Evolutionary conservation across 495 filamentous ascomycete species (phyloP), one percentile per base, ranked within the genome.

Genomic region (Aspergillus cristatus): DNA sequence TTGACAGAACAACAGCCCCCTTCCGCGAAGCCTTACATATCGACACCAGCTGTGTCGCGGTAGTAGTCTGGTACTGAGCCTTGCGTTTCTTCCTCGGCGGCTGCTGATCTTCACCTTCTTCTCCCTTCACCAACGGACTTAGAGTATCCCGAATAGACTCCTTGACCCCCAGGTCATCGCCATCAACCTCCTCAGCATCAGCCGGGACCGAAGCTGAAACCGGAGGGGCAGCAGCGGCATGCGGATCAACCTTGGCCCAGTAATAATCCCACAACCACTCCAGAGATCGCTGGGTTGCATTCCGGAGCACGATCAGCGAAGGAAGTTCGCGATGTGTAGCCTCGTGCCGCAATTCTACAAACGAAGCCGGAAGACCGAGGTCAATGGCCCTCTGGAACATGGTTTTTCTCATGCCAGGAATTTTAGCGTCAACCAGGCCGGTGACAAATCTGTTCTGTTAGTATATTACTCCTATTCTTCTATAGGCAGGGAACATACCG

Each of bases 241-340:
- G 13, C 26, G 26, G 30, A 28, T 58, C 57, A 6, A 55, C 38
- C 18, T 47, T 57, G 4, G 40, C 58, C 90, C 90, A 97, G 59
- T 94, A 95, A 50, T 81, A 81, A 26, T 72, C 68, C 86, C 86
- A 94, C 34, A 96, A 71, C 90, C 90, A 96, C 18, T 70, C 73
- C 35, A 97, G 62, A 1, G 79, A 84, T 46, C 79, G 73, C 44
- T 68, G 47, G 2, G 80, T 71, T 4, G 81, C 78, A 10, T 67
- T 66, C 37, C 84, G 68, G 37, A 96, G 60, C 17, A 84, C 74
- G 6, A 71, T 60, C 35, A 96, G 61, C 1, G 77, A 75, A 1
- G 90, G 89, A 37, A 94, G 62, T 48, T 86, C 82, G 45, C 87
- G 82, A 57, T 97, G 90, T 26, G 86, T 91, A 22, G 84, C 84